Evolutionary conservation across 2,329 filamentous ascomycete species (phyloP).

Genomic region (Stagonosporopsis vannaccii): DNA sequence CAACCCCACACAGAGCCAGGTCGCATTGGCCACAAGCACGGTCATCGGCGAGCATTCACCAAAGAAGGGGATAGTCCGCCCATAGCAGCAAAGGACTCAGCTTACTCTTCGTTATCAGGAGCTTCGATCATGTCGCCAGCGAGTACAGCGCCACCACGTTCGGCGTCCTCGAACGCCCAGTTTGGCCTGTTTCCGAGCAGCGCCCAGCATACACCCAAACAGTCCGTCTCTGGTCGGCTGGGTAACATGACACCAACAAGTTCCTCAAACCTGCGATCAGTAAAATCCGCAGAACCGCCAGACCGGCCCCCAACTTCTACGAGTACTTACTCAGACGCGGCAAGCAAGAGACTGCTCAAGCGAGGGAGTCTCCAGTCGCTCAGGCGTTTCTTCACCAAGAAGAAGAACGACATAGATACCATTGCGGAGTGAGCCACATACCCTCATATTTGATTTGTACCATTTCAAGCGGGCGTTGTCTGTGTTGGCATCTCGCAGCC

Average conservation of each 20-base stretch:
- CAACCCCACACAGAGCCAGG: conserved; percentile 13
- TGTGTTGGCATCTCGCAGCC: conserved; percentile 20
- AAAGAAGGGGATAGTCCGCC: conserved; percentile 41
- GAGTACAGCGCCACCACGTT: conserved; percentile 32
- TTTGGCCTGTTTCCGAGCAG: conserved; percentile 47
- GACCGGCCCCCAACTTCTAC: conserved; percentile 41
- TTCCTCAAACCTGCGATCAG: conserved; percentile 19
- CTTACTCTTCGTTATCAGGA: conserved; percentile 49
- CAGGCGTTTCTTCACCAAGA: conserved; percentile 47
- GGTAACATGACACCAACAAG: conserved; percentile 36
- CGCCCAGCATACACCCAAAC: conserved; percentile 39
- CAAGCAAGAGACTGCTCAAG: conserved; percentile 36
- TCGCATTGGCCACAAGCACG: conserved; percentile 15
- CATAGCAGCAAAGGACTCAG: conserved; percentile 48
- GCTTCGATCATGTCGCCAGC: conserved; percentile 42
- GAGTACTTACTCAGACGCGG: conserved; percentile 32
- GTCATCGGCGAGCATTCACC: conserved; percentile 18
- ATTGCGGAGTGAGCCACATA: conserved; percentile 42
- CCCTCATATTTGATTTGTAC: conserved; percentile 24
- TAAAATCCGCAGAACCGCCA: conserved; percentile 24
- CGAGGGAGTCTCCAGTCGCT: conserved; percentile 46
- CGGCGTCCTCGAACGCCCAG: conserved; percentile 43
- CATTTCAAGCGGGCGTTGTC: conserved; percentile 19
- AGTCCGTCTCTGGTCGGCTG: conserved; percentile 39
- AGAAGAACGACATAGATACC: conserved; percentile 42